Evolutionary conservation across 2,329 filamentous ascomycete genomes (phyloP), one percentile per base, ranked within the genome.

Genomic region (Daldinia eschscholtzii): DNA sequence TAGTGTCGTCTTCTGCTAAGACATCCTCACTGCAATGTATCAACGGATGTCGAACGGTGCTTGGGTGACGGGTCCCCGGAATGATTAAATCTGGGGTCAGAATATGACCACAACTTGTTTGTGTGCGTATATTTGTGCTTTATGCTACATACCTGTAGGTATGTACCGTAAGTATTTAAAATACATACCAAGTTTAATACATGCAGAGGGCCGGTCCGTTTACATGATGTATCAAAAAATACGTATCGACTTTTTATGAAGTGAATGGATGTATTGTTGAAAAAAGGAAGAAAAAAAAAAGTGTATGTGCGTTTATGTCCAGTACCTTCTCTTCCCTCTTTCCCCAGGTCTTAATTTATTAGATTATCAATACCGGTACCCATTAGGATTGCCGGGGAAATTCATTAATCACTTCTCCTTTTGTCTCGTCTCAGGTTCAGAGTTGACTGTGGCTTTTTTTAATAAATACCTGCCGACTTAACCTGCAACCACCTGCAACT

Each of bases 321-420:
- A 42, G 6, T 23, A 39, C 18, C 6, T 13, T 41, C 13, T 18
- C 35, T 42, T 28, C 30, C 15, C 20, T 41, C 20, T 58, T 71
- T 70, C 70, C 70, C 70, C 67, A 67, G 67, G 67, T 66, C 63
- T 72, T 65, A 67, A 70, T 65, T 65, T 68, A 70, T 67, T 58
- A 67, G 64, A 65, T 65, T 65, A 63, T 61, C 44, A 57, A 39
- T 39, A 39, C 30, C 30, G 6, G 9, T 64, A 57, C 57, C 61
- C 55, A 67, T 59, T 56, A 57, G 61, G 65, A 64, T 44, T 56
- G 56, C 64, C 66, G 69, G 62, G 60, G 61, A 35, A 70, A 63
- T 53, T 53, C 64, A 67, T 64, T 60, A 56, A 62, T 65, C 33
- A 46, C 26, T 61, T 66, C 67, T 64, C 64, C 60, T 67, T 70